Conservation (phyloP, 768 basidiomycete species). For the Coprinopsis sp. region DNA sequence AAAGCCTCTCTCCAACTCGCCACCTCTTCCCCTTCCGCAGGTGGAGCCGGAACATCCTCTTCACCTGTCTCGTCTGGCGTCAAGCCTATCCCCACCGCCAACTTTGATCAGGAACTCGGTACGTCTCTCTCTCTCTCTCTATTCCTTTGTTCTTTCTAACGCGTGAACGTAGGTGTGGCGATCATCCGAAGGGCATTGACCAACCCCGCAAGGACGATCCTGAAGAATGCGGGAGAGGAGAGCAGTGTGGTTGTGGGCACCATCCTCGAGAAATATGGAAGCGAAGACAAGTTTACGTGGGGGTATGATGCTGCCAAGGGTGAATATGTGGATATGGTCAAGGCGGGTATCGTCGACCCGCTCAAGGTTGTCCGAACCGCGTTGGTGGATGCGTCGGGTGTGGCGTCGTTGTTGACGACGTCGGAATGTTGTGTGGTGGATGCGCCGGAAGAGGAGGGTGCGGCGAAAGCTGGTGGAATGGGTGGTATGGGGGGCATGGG, state of each 20-base stretch:
- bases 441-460: conserved; percentile 72
- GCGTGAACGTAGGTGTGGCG: too few species aligned
- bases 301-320: conserved; percentile 92
- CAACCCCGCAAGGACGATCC: conserved; percentile 81
- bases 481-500: conserved; percentile 37
- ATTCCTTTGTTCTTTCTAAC: too few species aligned
- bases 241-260: conserved; percentile 89
- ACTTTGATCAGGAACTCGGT: conserved; percentile 99
- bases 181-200: conserved; percentile 87
- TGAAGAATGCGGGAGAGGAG: conserved; percentile 93
- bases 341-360: conserved; percentile 91
- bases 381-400: conserved; percentile 86
- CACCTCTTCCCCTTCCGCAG: conserved; percentile 44
- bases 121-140: too few species aligned
- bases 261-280: conserved; percentile 51
- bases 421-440: conserved; percentile 92
- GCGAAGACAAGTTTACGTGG: conserved; percentile 74
- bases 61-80: conserved; percentile 52
- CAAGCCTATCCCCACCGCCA: conserved; percentile 68
- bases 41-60: conserved; percentile 41
- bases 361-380: conserved; percentile 94
- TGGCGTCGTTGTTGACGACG: conserved; percentile 90
- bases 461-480: conserved; percentile 40
- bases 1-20: conserved; percentile 75
- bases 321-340: conserved; percentile 94